Evolutionary conservation across 140 eudicot genomes (phyloP), one percentile per base, ranked within the genome.

Genomic region (Ambrosia hybrid): DNA sequence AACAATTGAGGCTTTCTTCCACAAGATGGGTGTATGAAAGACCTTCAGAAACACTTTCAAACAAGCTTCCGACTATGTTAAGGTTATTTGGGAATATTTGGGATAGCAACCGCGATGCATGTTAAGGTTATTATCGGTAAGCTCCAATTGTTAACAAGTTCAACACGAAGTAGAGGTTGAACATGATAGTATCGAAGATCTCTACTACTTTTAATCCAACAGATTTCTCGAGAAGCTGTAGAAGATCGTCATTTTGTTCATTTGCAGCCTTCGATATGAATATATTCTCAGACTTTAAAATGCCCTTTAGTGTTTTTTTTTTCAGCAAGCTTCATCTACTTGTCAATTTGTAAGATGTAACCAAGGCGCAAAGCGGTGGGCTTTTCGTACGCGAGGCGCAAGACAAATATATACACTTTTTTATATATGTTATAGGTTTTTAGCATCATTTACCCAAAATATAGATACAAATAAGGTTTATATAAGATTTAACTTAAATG

Each of bases 81-180:
- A n/a, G n/a, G n/a, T n/a, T n/a, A n/a, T n/a, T 9, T 65, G 3
- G 4, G n/a, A 17, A 81, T 66, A 13, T 51, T 58, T 1, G 82
- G 78, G 53, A 81, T 76, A 3, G 79, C 55, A 46, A 81, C 12
- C 2, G 51, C 58, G 15, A 78, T 66, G 39, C 74, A 64, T n/a
- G 74, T 65, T 41, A 78, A 69, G 9, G 78, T 81, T 39, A 67
- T 75, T 43, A 81, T 16, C 0, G 72, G 45, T 17, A 76, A 70
- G 68, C 78, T 56, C 85, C 85, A 80, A 38, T 67, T 64, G 14
- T 66, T 57, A 48, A 58, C 75, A 57, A 16, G 78, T 38, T 52
- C 57, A 52, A 52, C 17, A 65, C 46, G 39, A 76, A 70, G 71
- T 1, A 81, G 57, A 33, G 71, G 11, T 33, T 55, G 67, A 65